Evolutionary conservation across 129 eudicot species (phyloP).

Genomic region (Ambrosia trifida): DNA sequence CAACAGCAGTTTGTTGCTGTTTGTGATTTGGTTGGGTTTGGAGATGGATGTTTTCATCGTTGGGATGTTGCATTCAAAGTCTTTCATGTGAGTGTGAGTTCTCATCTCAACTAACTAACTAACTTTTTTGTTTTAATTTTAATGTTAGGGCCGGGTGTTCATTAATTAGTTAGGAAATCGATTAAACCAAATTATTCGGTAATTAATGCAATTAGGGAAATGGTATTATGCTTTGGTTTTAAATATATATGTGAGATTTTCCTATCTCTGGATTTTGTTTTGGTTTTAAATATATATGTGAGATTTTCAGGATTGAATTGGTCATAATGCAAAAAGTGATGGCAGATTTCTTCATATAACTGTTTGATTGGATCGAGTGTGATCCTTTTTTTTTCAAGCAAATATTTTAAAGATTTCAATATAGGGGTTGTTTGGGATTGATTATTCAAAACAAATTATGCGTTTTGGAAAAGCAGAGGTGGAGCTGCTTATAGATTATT

Average conservation of each 20-base stretch:
- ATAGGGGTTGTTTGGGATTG: no score
- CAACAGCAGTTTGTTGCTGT: conserved; percentile 46
- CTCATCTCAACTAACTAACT: conserved; percentile 1
- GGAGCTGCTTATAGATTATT: no score
- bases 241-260: no score
- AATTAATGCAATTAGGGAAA: no score
- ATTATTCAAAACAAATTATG: no score
- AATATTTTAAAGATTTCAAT: not conserved
- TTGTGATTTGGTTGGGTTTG: conserved; percentile 34
- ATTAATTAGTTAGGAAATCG: no score
- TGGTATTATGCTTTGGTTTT: no score
- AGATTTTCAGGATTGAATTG: no score
- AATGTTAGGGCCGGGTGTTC: not conserved
- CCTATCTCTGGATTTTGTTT: no score
- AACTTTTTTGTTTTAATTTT: not conserved
- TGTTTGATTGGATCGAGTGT: not conserved
- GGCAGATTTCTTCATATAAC: not conserved
- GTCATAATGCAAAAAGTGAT: not conserved
- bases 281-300: no score
- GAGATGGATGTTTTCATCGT: conserved; percentile 44
- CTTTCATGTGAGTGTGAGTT: conserved; percentile 59
- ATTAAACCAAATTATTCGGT: no score
- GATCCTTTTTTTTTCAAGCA: not conserved
- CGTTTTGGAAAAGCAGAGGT: no score
- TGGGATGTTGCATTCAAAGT: conserved; percentile 59